Conservation (phyloP, 306 rosid species). For the Comarum palustre region DNA sequence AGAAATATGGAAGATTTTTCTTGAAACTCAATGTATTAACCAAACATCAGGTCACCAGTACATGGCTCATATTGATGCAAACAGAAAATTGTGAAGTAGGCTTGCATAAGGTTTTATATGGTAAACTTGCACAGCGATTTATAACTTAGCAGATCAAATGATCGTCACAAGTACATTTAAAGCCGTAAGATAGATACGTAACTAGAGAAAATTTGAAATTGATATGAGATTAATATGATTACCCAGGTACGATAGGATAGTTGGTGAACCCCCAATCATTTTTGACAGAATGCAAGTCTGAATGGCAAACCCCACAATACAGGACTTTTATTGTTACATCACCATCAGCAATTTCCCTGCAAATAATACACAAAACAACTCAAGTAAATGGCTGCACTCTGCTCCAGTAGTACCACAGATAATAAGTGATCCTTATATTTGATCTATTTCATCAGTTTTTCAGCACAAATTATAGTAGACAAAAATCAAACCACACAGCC, state of each 20-base stretch:
- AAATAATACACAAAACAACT: background rate
- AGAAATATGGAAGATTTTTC: background rate
- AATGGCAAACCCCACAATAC: constrained; percentile 88
- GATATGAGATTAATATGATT: constrained; percentile 8
- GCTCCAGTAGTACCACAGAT: background rate
- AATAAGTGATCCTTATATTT: background rate
- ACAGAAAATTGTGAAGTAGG: background rate
- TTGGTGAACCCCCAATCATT: constrained; percentile 82
- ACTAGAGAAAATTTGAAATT: background rate
- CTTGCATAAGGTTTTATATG: background rate
- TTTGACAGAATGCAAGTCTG: constrained; percentile 66
- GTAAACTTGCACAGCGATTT: background rate
- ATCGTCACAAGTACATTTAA: background rate
- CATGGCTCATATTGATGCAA: background rate
- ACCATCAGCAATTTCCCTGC: constrained; percentile 68
- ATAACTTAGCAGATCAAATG: background rate
- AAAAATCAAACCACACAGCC: background rate
- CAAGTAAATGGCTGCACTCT: background rate
- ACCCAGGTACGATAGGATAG: constrained; percentile 94
- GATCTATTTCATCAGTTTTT: background rate
- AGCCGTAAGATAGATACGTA: background rate
- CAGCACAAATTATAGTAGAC: background rate
- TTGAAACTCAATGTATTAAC: background rate
- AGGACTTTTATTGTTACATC: constrained; percentile 72
- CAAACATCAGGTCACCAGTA: background rate